Evolutionary conservation across 345 rosid genomes (phyloP), one percentile per base, ranked within the genome.

Genomic region (Salix viminalis): DNA sequence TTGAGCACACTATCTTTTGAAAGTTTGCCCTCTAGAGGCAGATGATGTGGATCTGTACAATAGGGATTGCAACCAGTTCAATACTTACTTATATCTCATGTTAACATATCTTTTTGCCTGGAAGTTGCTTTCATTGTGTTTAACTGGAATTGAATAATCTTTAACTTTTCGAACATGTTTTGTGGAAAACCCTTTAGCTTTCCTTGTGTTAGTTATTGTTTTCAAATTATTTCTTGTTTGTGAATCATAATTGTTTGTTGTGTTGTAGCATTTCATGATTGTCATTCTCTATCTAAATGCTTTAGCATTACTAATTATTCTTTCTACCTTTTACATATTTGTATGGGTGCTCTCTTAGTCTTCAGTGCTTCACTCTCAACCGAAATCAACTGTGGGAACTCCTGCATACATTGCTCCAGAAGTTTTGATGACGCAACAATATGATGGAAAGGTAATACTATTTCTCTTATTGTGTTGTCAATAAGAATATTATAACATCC

Each of bases 341-440:
- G 6, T 30, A 7, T 73, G 69, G 70, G 50, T 71, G 36, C 64
- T 52, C 70, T 74, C 23, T 65, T 64, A 81, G 84, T 81, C 84
- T 60, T 77, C 81, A 16, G 78, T 81, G 75, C 81, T 81, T 69
- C 84, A 81, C 66, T 81, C 84, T n/a, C 84, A 81, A 65, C 84
- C 84, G 34, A 81, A 77, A 54, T 81, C 84, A 32, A 77, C 84
- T 1, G 84, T 81, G 70, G 84, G 84, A 77, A 81, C 84, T 48
- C 84, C 84, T 46, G 84, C 84, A 44, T 81, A 81, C 70, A 81
- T 81, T 44, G 84, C 84, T 68, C 84, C 84, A 26, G 84, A 81
- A 74, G 84, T 81, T 52, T 65, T 77, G 65, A 50, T 77, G 72
- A 73, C 66, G 68, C 84, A 77, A 46, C 81, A 81, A 54, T 81